Evolutionary conservation across 768 basidiomycete species (phyloP), one percentile per base, ranked within the genome.

Genomic region (Trametes cinnabarina): DNA sequence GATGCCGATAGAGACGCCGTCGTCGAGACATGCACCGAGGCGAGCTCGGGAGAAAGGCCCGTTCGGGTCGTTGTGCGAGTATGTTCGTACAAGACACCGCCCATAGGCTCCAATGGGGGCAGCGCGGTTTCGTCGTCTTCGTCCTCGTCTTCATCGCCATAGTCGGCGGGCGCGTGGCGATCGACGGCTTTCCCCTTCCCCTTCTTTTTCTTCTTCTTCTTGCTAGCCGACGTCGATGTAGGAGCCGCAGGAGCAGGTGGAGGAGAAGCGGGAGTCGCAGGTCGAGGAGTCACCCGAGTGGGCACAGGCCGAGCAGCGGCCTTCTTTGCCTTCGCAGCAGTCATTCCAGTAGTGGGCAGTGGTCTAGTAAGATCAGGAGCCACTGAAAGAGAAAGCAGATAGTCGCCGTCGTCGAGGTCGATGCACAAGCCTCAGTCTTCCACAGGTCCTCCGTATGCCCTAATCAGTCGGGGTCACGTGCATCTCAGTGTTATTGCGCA

Each of bases 181-280:
- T 62, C 68, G 0, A 62, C 55, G n/a, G 57, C 65, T 63, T 69
- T 70, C 22, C 73, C 75, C 61, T 79, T 80, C 5, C 70, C 71
- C 61, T 77, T 79, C 65, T 72, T 77, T 73, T 79, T 81, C 70
- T 77, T 79, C 57, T 73, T 73, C 70, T 72, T 74, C 76, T 74
- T 79, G 37, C 66, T 65, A 37, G 66, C 69, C 37, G 64, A 37
- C 17, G 61, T 28, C 19, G 60, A 51, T 4, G 51, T n/a, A 32
- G 60, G 26, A 14, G 62, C 51, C 23, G 64, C 34, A 7, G 61
- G 14, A 20, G 63, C 11, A 4, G 58, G 30, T 6, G 60, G 48
- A 20, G 65, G 54, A 12, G 58, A 20, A 11, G 60, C 47, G 20
- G 65, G 63, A 39, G 55, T 57, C 37, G 62, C 56, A 40, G 63